Conservation (phyloP, 2,329 filamentous ascomycete species). For the Fusarium ambrosium region DNA sequence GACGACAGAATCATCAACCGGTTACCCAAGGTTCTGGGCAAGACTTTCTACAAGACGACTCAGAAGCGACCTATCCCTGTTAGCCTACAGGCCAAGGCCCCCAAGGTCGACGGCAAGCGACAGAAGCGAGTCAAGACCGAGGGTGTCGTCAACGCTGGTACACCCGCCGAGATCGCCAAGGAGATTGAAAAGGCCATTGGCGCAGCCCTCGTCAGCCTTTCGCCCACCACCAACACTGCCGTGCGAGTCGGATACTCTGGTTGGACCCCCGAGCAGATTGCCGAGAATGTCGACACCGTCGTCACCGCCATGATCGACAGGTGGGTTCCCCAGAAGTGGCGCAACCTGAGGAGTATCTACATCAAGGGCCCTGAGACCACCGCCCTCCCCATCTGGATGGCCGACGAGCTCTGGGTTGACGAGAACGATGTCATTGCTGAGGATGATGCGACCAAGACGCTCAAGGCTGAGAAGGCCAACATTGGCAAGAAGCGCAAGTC, state of each 20-base stretch:
- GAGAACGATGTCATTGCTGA: constrained; percentile 79
- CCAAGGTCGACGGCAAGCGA: constrained; percentile 71
- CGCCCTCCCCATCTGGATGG: constrained; percentile 93
- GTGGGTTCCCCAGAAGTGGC: constrained; percentile 88
- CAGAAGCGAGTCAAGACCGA: constrained; percentile 66
- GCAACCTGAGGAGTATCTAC: constrained; percentile 85
- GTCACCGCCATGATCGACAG: constrained; percentile 78
- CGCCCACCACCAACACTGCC: constrained; percentile 82
- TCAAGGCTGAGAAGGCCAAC: constrained; percentile 65
- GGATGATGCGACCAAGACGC: constrained; percentile 64
- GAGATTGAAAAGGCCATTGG: constrained; percentile 85
- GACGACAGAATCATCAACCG: constrained; percentile 86
- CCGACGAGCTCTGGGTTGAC: constrained; percentile 91
- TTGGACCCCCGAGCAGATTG: constrained; percentile 81
- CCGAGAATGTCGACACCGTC: constrained; percentile 84
- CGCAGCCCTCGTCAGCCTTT: constrained; percentile 84
- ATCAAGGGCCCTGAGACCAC: constrained; percentile 92
- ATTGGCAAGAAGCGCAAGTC: constrained; percentile 76
- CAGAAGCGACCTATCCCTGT: constrained; percentile 90
- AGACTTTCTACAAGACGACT: constrained; percentile 90
- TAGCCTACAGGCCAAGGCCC: constrained; percentile 72
- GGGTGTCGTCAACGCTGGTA: constrained; percentile 60
- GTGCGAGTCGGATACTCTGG: constrained; percentile 83
- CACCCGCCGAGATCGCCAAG: constrained; percentile 76
- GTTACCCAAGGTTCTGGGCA: constrained; percentile 85